Base-by-base conservation (phyloP, 2,329 filamentous ascomycete species). In the Trichoderma sp. region DNA sequence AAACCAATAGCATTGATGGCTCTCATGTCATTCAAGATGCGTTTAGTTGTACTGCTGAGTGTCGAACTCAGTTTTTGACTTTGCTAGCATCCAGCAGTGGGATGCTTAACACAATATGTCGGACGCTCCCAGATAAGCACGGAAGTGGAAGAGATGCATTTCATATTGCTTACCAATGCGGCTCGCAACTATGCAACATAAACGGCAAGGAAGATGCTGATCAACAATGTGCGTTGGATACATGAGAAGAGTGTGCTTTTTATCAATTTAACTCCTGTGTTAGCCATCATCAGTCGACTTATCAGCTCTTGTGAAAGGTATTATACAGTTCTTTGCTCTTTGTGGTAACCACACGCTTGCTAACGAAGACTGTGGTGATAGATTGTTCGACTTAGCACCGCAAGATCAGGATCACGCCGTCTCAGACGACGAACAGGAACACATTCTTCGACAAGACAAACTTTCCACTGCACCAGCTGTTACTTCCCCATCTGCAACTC, bases 271-370 rank as follows among this genome's bases (percentile, higher is more conserved):
- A 63, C 16, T 54, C 10, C 54, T 55, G 26, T 56, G 59, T 24
- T 60, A 87, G 85, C 85, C 59, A 85, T 81, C 72, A 82, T 86
- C 64, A 83, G 85, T 72, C 78, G 79, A 73, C 78, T 87, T 68
- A 85, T 86, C 76, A 84, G 82, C 72, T 76, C 78, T 66, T 87
- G 85, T 68, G 79, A 83, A 73, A 82, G 82, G 85, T 87, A 77
- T 76, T 81, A 28, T 66, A 24, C n/a, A 59, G 49, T 71, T 4
- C 21, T 32, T 32, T 10, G 43, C n/a, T 59, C 32, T n/a, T 5
- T 13, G 60, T 39, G 5, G 13, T n/a, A 7, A 28, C 26, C 8
- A 46, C 7, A 39, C 43, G 39, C n/a, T 39, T 21, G 49, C 28
- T 32, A 63, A 60, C 59, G 71, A 73, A 58, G 73, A 13, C 34